Percentiles rank a stretch among this genome's conserved stretches.
Conservation (phyloP, 129 eudicot genomes). For the Oenanthe sinensis region DNA sequence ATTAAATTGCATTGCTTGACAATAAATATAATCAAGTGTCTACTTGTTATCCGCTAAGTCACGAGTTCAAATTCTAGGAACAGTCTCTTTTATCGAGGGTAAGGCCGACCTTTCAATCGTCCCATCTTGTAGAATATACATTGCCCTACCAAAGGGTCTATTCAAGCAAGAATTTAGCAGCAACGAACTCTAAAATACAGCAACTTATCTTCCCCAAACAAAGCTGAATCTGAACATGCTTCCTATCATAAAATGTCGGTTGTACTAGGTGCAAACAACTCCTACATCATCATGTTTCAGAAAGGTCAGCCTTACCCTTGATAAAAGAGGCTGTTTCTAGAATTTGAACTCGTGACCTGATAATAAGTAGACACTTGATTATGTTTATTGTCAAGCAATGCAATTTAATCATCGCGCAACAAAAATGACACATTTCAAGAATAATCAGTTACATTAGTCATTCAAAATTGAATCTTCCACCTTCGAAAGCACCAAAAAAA, state of each 20-base stretch:
- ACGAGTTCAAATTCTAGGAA: no score
- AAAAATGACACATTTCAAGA: not conserved
- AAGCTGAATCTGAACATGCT: conserved; percentile 95
- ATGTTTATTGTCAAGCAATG: no score
- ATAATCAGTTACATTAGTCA: not conserved
- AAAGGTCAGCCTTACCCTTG: not conserved
- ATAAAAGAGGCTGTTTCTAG: no score
- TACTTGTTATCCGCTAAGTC: not conserved
- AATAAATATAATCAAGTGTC: not conserved
- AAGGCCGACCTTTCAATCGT: no score
- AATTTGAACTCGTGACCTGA: no score
- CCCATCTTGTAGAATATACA: conserved; percentile 28
- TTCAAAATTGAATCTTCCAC: no score
- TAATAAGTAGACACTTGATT: not conserved
- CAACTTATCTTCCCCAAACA: conserved; percentile 75
- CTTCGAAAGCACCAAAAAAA: no score
- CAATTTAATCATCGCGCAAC: not conserved
- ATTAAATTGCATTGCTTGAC: not conserved
- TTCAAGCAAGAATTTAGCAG: no score
- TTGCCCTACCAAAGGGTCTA: no score
- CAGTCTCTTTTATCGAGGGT: not conserved
- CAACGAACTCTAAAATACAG: conserved; percentile 78
- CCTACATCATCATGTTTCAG: no score
- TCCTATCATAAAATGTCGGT: conserved; percentile 93
- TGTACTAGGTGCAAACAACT: conserved; percentile 21